phyloP scores from a whole-genome alignment of 306 rosid genomes.

The Clitoria ternatea region DNA sequence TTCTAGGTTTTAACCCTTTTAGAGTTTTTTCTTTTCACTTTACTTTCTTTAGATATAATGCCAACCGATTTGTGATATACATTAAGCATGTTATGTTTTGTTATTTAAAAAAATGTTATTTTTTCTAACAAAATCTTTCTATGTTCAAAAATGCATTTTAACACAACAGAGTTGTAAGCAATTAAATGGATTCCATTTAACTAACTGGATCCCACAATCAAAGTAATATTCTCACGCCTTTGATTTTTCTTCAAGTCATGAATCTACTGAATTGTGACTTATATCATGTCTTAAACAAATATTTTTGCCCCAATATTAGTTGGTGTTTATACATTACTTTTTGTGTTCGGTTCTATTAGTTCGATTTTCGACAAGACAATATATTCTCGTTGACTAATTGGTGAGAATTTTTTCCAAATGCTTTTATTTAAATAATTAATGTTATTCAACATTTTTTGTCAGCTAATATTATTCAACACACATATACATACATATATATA shows the following conservation, averaged over 20 bases:
- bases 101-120: too few relatives aligned
- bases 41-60: too few relatives aligned
- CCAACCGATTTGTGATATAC: not conserved
- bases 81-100: too few relatives aligned
- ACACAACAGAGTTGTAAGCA: not conserved
- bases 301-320: not conserved
- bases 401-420: not conserved
- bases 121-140: not conserved
- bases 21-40: too few relatives aligned
- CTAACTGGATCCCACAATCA: slow-evolving; percentile 27
- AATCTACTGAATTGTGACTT: not conserved
- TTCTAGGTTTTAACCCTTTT: too few relatives aligned
- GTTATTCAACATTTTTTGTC: too few relatives aligned
- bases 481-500: too few relatives aligned
- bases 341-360: not conserved
- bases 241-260: not conserved
- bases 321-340: not conserved
- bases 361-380: slow-evolving; percentile 12
- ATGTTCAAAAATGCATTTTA: not conserved
- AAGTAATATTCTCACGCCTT: not conserved
- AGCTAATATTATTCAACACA: too few relatives aligned
- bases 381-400: slow-evolving; percentile 9
- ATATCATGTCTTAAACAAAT: not conserved
- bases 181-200: not conserved
- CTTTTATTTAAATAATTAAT: not conserved